Conservation (phyloP, 305 asterid genomes). For the Solanum chacoense region DNA sequence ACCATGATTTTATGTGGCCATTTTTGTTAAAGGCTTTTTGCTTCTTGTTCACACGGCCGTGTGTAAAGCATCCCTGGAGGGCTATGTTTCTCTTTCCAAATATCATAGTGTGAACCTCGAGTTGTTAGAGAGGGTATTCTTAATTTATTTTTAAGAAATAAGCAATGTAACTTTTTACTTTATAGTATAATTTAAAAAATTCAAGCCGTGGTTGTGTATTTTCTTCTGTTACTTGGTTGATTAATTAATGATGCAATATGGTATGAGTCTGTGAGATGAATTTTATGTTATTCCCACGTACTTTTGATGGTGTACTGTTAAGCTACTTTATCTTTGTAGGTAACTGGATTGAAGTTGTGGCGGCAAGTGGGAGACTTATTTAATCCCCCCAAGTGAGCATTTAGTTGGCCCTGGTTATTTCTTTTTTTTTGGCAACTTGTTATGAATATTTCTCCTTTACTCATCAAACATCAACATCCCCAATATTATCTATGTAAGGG, state of each 20-base stretch:
- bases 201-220: background rate
- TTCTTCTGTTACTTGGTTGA: background rate
- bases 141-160: background rate
- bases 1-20: background rate
- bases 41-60: too few relatives aligned
- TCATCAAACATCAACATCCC: background rate
- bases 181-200: background rate
- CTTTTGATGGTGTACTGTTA: background rate
- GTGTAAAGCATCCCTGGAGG: background rate
- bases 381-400: slow-evolving; percentile 86
- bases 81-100: background rate
- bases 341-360: slow-evolving; percentile 90
- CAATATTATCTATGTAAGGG: background rate
- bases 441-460: background rate
- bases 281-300: background rate
- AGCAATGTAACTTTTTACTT: background rate
- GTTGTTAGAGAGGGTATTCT: background rate
- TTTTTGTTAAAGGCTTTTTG: background rate
- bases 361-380: slow-evolving; percentile 92
- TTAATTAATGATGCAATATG: background rate
- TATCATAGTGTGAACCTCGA: background rate
- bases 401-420: background rate
- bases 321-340: slow-evolving; percentile 28
- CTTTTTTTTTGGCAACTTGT: background rate
- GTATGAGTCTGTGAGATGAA: background rate